phyloP scores from a whole-genome alignment of 192 early-diverging fungal species.

The Linnemannia zychae region DNA sequence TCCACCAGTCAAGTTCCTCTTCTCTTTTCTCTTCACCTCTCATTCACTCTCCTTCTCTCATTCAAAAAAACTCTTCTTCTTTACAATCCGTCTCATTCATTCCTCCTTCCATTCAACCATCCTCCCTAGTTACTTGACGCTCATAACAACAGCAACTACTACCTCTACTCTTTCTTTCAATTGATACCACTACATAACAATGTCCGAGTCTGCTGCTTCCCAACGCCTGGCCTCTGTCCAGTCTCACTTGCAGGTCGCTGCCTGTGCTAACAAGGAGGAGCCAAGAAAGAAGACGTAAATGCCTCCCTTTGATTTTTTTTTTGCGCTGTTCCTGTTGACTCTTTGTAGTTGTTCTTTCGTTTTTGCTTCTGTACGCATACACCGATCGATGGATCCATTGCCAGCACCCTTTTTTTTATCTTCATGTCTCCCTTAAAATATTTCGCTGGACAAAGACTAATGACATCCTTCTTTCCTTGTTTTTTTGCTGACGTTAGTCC shows the following conservation, averaged over 20 bases:
- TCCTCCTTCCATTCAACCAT: neutral
- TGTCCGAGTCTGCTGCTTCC: conserved; percentile 45
- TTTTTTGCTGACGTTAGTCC: conserved; percentile 13
- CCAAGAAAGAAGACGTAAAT: conserved; percentile 53
- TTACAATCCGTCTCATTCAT: neutral
- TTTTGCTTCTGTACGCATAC: too few species aligned
- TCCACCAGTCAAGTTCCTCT: neutral
- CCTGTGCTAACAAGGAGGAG: conserved; percentile 44
- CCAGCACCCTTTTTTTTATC: too few species aligned
- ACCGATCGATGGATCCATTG: too few species aligned
- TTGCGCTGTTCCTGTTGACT: neutral
- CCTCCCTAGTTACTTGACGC: neutral
- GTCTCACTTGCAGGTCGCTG: conserved; percentile 49
- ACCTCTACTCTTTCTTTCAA: neutral
- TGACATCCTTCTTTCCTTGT: neutral
- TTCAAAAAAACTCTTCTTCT: neutral
- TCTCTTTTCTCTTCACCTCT: conserved; percentile 9
- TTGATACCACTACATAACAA: neutral
- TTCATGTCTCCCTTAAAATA: neutral
- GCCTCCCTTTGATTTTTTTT: neutral
- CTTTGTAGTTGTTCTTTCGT: neutral
- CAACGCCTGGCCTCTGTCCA: conserved; percentile 51
- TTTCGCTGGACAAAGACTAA: neutral
- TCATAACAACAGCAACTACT: neutral
- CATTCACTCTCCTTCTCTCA: neutral